Base-by-base conservation (phyloP, 257 asterid genomes). In the Plectranthus barbatus region DNA sequence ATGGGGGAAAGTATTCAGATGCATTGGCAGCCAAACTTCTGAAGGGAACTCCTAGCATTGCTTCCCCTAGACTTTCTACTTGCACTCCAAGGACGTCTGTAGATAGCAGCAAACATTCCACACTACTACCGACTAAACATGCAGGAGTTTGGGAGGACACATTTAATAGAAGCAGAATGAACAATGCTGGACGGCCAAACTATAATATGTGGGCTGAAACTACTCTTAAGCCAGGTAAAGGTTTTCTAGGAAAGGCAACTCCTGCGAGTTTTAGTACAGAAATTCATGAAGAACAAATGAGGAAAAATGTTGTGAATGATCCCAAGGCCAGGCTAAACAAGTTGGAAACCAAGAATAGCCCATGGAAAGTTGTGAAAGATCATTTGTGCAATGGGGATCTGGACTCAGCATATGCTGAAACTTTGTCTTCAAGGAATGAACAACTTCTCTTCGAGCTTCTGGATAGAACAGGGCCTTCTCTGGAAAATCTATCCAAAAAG, bases 401-500 rank as follows among this genome's bases (percentile, higher is more conserved):
- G 68, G 91, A 88, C 64, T 79, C 83, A 39, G 97, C 96, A 29
- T 91, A 88, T 74, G 77, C 69, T 60, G 95, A 84, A 79, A 93
- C 95, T 34, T 81, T 91, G 19, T 74, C 77, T 61, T 84, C 92
- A 2, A 80, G 95, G 56, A 79, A 79, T 72, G 95, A 88, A 60
- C 80, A 79, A 61, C 76, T 86, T 72, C 75, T 91, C 63, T 83
- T 91, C 73, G 93, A 91, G 63, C 94, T 91, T 79, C 77, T 88
- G 68, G 96, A 82, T 60, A 84, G 90, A 80, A 91, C 96, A 12
- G 97, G 98, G 40, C 97, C 98, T 37, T 78, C 81, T 61, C 75
- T 91, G 62, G 95, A 86, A 71, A 76, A 63, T 70, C 74, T 91
- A 63, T 86, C 97, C 1, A 76, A 84, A 54, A 76, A 82, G 78